Base-by-base conservation (phyloP, 148 eudicot genomes). In the Gaultheria prostrata region DNA sequence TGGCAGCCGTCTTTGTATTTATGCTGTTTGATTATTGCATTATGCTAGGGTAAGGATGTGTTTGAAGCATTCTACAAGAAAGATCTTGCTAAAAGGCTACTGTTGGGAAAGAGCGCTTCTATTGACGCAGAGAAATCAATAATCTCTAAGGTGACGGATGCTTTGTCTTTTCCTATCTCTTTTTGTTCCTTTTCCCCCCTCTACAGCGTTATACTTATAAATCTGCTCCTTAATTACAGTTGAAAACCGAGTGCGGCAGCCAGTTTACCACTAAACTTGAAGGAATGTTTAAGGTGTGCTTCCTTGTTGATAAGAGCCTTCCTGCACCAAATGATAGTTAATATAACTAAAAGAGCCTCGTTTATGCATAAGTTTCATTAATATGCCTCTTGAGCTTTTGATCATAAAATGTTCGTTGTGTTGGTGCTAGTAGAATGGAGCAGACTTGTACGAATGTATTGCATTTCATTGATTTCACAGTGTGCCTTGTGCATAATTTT, bases 51-150 rank as follows among this genome's bases (percentile, higher is more conserved):
- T 85, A 96, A 96, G 91, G 99, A 96, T 91, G 99, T 96, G 30
- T 95, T 95, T 81, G 98, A 95, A 89, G 98, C 98, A 57, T 95
- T 95, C 88, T 95, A 95, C 83, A 93, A 95, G 86, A 96, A 96
- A 84, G 97, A 95, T 89, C 98, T 95, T 71, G 98, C 98, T 18
- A 95, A 95, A 84, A 91, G 98, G 92, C 92, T 95, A 35, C 86
- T 95, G 85, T 84, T 95, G 88, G 97, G 98, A 72, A 95, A 95
- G 89, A 95, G 98, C 88, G 98, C 98, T 73, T 95, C 98, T 26
- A 95, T 95, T 88, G 98, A 95, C 83, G 97, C 98, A 79, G 98
- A 95, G 86, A 95, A 95, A 86, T 93, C 98, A 59, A 95, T 95
- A 97, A 95, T 95, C 80, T 91, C 98, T 13, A 95, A 95, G 93